Evolutionary conservation across 345 rosid genomes (phyloP).

Genomic region (Laguncularia racemosa): DNA sequence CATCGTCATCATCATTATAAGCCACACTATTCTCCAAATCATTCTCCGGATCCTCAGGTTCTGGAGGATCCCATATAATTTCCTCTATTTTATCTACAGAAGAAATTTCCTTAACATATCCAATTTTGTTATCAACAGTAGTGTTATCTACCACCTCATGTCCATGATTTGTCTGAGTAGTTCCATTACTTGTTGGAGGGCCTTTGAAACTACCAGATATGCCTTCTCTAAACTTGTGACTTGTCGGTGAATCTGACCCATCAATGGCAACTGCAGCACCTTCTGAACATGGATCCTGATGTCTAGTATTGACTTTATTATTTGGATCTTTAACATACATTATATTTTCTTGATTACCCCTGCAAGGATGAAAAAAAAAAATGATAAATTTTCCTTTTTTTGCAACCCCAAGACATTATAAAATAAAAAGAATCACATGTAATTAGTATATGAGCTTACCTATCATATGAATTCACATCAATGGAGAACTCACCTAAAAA

Average conservation of each 20-base stretch:
- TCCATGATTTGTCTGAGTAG: constrained; percentile 18
- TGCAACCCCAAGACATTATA: background rate
- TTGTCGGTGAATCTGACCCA: constrained; percentile 21
- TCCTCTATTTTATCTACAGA: constrained; percentile 26
- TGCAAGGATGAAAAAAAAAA: constrained; percentile 10
- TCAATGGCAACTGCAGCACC: constrained; percentile 21
- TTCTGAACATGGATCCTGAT: constrained; percentile 22
- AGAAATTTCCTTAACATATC: constrained; percentile 17
- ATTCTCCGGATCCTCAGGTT: constrained; percentile 57
- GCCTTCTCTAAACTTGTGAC: constrained; percentile 17
- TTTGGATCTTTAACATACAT: too few relatives aligned
- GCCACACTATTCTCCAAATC: constrained; percentile 49
- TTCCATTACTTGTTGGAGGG: constrained; percentile 31
- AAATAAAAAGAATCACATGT: constrained; percentile 1
- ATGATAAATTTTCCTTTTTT: background rate
- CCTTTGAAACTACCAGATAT: constrained; percentile 16
- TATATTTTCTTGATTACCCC: constrained; percentile 39
- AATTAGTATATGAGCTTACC: constrained; percentile 29
- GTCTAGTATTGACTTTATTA: too few relatives aligned
- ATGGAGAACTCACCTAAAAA: constrained; percentile 67
- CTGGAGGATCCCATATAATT: constrained; percentile 81
- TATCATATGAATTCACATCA: constrained; percentile 42
- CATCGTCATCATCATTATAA: constrained; percentile 57
- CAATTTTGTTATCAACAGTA: constrained; percentile 14
- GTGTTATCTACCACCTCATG: constrained; percentile 21